Evolutionary conservation across 1,284 basidiomycete genomes (phyloP).

Genomic region (Cryptococcus sp.): DNA sequence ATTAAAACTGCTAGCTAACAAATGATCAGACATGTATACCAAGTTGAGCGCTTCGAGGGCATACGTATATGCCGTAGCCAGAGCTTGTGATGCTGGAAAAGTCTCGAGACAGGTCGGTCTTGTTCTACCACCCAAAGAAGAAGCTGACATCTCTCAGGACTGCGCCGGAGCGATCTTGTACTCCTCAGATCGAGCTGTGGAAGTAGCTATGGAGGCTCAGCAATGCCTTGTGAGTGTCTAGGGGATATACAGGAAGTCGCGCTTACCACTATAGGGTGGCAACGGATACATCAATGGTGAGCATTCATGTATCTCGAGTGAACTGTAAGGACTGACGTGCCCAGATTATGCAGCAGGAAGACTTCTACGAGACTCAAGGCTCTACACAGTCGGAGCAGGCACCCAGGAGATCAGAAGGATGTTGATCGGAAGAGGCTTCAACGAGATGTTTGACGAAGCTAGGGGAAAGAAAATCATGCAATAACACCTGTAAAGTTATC

Average conservation of each 20-base stretch:
- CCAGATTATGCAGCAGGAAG: conserved; percentile 82
- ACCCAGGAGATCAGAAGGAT: conserved; percentile 87
- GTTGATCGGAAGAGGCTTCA: conserved; percentile 86
- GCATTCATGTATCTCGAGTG: conserved; percentile 9
- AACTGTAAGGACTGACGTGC: not conserved
- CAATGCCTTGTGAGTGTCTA: conserved; percentile 60
- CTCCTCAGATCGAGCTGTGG: conserved; percentile 81
- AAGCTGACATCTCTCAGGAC: conserved; percentile 55
- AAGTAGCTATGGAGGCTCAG: conserved; percentile 85
- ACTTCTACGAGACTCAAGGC: conserved; percentile 72
- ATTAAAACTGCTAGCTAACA: not conserved
- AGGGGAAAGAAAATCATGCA: conserved; percentile 18
- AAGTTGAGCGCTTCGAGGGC: conserved; percentile 80
- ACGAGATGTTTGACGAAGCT: conserved; percentile 51
- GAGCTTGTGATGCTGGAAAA: conserved; percentile 76
- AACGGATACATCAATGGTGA: conserved; percentile 88
- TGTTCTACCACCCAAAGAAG: not conserved
- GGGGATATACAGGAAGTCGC: not conserved
- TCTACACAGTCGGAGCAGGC: conserved; percentile 87
- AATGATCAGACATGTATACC: conserved; percentile 79
- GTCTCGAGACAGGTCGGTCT: conserved; percentile 69
- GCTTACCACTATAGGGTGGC: conserved; percentile 55
- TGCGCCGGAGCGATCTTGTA: conserved; percentile 89
- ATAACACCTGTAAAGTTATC: conserved; percentile 2
- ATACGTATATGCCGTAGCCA: conserved; percentile 88